A percentile compares a stretch with the other conserved stretches of the same genome.
Conservation (phyloP, 306 rosid species). For the Purshia tridentata region DNA sequence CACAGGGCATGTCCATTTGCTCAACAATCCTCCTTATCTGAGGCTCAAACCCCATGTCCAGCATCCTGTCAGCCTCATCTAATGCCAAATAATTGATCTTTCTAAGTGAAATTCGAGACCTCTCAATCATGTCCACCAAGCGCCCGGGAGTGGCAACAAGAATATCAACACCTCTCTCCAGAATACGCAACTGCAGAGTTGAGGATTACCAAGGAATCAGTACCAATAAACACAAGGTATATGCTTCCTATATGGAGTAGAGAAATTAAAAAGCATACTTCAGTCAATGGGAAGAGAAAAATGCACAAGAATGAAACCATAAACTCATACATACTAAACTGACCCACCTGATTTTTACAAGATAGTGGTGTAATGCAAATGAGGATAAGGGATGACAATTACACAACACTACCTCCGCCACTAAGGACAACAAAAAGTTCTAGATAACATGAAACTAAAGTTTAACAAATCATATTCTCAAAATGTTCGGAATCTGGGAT, state of each 20-base stretch:
- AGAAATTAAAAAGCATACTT: background rate
- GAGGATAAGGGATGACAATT: background rate
- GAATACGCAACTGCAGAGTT: conserved; percentile 26
- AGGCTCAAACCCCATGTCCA: conserved; percentile 46
- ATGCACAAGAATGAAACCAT: background rate
- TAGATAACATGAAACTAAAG: no score
- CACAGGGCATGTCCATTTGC: conserved; percentile 34
- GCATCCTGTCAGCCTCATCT: conserved; percentile 47
- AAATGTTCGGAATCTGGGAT: background rate
- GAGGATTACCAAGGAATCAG: background rate
- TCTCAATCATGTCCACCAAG: conserved; percentile 36
- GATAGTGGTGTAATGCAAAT: background rate
- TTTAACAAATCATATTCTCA: background rate
- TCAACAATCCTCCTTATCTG: conserved; percentile 37
- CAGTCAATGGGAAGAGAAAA: background rate
- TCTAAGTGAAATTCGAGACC: conserved; percentile 30
- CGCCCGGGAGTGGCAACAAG: conserved; percentile 43
- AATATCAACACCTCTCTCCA: conserved; percentile 44
- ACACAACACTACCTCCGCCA: background rate
- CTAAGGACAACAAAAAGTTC: no score
- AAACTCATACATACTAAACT: background rate
- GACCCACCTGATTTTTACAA: background rate
- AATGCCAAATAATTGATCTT: conserved; percentile 31
- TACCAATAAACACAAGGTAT: background rate
- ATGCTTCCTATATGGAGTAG: background rate